Percentiles rank a stretch among this genome's conserved stretches.
phyloP scores from a whole-genome alignment of 345 rosid genomes.

The Carallia brachiata region DNA sequence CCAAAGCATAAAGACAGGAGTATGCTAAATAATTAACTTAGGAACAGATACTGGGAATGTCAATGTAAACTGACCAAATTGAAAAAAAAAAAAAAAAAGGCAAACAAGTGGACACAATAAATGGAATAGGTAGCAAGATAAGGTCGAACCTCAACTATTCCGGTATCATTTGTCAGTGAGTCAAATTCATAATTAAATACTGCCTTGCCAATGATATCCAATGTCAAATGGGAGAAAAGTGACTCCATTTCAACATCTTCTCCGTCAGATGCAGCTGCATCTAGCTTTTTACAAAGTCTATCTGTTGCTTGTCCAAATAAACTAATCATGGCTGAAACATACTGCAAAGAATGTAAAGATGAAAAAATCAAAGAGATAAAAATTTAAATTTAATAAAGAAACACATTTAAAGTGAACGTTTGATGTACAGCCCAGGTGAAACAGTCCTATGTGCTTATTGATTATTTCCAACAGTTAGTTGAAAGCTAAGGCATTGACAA shows the following conservation, averaged over 20 bases:
- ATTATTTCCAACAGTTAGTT: background rate
- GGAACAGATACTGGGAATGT: background rate
- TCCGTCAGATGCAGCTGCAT: conserved; percentile 67
- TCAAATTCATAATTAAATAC: conserved; percentile 94
- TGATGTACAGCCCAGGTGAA: background rate
- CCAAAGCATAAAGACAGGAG: conserved; percentile 20
- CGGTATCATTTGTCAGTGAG: conserved; percentile 83
- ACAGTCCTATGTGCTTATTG: background rate
- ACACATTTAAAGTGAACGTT: background rate
- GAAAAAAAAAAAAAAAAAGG: background rate
- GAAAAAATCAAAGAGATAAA: conserved; percentile 7
- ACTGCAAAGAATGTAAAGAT: conserved; percentile 40
- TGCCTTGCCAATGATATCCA: conserved; percentile 92
- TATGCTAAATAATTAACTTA: background rate
- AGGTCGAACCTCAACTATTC: conserved; percentile 79
- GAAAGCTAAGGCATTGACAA: background rate
- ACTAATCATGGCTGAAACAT: conserved; percentile 87
- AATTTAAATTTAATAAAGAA: background rate
- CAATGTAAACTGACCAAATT: background rate
- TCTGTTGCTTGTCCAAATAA: conserved; percentile 81
- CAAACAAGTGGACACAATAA: background rate
- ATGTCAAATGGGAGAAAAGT: conserved; percentile 86
- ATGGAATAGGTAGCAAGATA: background rate
- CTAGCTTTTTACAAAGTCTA: conserved; percentile 83
- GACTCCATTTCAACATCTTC: conserved; percentile 97